Conservation (phyloP, 208 protist genomes). For the Angomonas ambiguus region DNA sequence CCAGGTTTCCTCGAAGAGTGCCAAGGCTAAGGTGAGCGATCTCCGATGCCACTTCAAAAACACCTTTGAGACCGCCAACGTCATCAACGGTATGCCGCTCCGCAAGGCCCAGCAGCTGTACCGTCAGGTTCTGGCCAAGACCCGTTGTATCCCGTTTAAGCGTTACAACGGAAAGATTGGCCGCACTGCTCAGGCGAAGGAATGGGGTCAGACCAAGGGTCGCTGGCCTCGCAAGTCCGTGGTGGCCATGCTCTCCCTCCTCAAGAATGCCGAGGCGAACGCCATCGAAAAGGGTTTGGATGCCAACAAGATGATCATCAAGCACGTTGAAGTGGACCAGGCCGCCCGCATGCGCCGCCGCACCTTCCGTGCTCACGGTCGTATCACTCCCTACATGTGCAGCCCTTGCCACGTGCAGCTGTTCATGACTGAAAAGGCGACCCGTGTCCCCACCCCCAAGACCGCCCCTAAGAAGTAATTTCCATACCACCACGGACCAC, state of each 20-base stretch:
- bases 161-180: constrained; percentile 92
- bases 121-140: constrained; percentile 92
- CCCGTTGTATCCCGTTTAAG: constrained; percentile 93
- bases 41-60: constrained; percentile 95
- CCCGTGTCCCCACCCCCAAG: constrained; percentile 76
- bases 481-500: too few relatives aligned
- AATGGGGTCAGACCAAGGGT: constrained; percentile 90
- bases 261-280: constrained; percentile 94
- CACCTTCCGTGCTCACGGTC: constrained; percentile 94
- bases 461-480: constrained; percentile 81
- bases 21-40: constrained; percentile 87
- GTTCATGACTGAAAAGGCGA: constrained; percentile 85
- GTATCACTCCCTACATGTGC: constrained; percentile 93
- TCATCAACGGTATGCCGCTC: constrained; percentile 91
- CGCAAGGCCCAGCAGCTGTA: constrained; percentile 92
- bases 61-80: constrained; percentile 92
- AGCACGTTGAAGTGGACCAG: constrained; percentile 91
- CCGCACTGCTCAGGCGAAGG: constrained; percentile 91
- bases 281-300: constrained; percentile 89
- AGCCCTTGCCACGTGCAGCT: constrained; percentile 89
- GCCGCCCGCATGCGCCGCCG: constrained; percentile 89
- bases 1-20: constrained; percentile 83
- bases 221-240: constrained; percentile 95
- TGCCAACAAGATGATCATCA: constrained; percentile 89
- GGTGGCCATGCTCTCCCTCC: constrained; percentile 82